These are phyloP conservation scores for Aspergillus puulaauensis DNA, from an alignment of 2,329 filamentous ascomycete species.

Conservation along the genomic window DNA sequence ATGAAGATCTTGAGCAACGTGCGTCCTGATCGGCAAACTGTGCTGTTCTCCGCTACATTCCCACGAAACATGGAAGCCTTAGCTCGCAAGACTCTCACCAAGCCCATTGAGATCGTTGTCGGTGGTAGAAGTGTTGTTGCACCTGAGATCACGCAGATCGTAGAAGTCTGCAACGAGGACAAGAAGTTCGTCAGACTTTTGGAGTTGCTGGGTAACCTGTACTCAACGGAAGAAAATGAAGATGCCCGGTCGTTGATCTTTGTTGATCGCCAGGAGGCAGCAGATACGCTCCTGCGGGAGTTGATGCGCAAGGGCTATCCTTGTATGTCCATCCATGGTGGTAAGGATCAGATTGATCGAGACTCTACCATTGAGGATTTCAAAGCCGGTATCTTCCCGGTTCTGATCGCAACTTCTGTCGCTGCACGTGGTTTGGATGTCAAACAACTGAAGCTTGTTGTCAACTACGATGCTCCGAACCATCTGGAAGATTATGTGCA, in stretches of 20 bases:
- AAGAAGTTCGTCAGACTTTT: constrained; percentile 82
- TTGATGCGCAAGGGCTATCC: constrained; percentile 82
- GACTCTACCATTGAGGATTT: constrained; percentile 92
- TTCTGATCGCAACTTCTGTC: constrained; percentile 92
- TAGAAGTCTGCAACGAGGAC: constrained; percentile 80
- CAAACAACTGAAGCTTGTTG: constrained; percentile 90
- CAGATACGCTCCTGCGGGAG: constrained; percentile 75
- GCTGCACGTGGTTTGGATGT: constrained; percentile 94
- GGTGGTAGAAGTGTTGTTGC: constrained; percentile 74
- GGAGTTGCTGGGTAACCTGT: constrained; percentile 82
- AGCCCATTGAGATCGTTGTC: constrained; percentile 87
- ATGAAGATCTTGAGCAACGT: constrained; percentile 94
- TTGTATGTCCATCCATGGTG: constrained; percentile 90
- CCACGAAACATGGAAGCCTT: constrained; percentile 88
- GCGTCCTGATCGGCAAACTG: constrained; percentile 87
- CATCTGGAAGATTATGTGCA: constrained; percentile 97
- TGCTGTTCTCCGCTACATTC: constrained; percentile 95
- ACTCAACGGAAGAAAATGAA: constrained; percentile 71
- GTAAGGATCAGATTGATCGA: constrained; percentile 89
- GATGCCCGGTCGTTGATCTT: constrained; percentile 89
- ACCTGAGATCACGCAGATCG: constrained; percentile 80
- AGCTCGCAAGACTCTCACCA: constrained; percentile 81
- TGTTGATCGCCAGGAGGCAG: constrained; percentile 87
- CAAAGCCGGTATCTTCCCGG: constrained; percentile 84
- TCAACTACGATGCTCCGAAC: constrained; percentile 93